Conservation (phyloP, 2,329 filamentous ascomycete genomes). For the Botryotinia narcissicola region DNA sequence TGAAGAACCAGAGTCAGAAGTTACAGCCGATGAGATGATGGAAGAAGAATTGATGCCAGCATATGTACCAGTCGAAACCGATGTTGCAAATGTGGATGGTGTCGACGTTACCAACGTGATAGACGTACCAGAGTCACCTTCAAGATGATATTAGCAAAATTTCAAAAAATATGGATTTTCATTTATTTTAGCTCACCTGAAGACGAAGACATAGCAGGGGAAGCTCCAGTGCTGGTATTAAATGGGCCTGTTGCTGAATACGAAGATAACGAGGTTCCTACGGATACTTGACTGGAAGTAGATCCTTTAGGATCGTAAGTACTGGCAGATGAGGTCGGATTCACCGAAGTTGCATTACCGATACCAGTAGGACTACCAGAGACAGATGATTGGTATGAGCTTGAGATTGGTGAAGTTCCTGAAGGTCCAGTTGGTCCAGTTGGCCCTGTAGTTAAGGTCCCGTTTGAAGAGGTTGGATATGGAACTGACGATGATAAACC, state of each 20-base stretch:
- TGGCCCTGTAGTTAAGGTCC: conserved; percentile 19
- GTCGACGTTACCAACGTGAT: conserved; percentile 13
- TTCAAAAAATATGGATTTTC: neutral
- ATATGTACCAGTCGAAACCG: conserved; percentile 16
- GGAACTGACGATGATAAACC: conserved; percentile 18
- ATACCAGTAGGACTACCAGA: neutral
- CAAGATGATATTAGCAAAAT: conserved; percentile 3
- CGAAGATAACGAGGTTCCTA: neutral
- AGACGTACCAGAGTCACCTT: conserved; percentile 19
- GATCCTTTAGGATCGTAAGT: neutral
- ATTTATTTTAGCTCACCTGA: conserved; percentile 7
- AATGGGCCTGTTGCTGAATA: neutral
- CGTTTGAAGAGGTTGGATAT: conserved; percentile 22
- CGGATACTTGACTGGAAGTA: conserved; percentile 16
- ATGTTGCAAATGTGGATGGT: conserved; percentile 25
- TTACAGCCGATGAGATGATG: conserved; percentile 7
- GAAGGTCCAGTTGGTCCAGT: conserved; percentile 23
- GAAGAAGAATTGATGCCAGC: conserved; percentile 12
- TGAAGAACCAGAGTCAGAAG: conserved; percentile 2
- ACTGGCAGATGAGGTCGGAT: conserved; percentile 1
- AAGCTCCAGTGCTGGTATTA: conserved; percentile 11
- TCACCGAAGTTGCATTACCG: neutral
- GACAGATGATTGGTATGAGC: conserved; percentile 3
- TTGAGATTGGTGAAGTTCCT: conserved; percentile 4
- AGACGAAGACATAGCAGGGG: neutral